phyloP scores from a whole-genome alignment of 148 eudicot species.

The Heliamphora exappendiculata region DNA sequence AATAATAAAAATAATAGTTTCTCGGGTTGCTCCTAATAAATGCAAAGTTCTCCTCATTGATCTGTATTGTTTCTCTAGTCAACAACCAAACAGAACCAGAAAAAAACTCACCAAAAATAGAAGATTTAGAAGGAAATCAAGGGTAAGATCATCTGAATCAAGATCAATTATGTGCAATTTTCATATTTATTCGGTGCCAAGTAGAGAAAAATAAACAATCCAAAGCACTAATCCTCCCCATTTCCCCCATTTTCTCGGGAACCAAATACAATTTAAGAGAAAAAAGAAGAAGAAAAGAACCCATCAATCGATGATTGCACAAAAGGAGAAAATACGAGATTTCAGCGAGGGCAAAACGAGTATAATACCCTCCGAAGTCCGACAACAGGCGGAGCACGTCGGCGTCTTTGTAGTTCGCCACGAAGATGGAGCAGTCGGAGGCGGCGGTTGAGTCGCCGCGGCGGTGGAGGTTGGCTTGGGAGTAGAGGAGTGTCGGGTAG shows the following conservation, averaged over 20 bases:
- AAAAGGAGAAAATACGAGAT: background rate
- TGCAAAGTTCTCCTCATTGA: background rate
- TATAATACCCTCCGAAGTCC: slow-evolving; percentile 48
- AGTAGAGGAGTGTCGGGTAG: too few species aligned
- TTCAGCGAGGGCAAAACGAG: slow-evolving; percentile 2
- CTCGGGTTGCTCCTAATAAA: background rate
- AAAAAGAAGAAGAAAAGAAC: background rate
- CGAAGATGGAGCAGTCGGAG: too few species aligned
- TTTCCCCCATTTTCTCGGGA: background rate
- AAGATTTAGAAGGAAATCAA: background rate
- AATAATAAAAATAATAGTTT: background rate
- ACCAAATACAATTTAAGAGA: background rate
- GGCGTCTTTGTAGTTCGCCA: too few species aligned
- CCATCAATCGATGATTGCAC: slow-evolving; percentile 20
- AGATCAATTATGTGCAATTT: background rate
- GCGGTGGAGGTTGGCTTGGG: too few species aligned
- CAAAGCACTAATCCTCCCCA: background rate
- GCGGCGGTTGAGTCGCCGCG: too few species aligned
- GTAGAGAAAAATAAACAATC: background rate
- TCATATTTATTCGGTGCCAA: background rate
- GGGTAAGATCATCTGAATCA: background rate
- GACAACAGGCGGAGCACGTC: too few species aligned
- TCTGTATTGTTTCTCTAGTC: too few species aligned
- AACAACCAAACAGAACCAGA: too few species aligned
- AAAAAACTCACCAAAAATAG: background rate